phyloP scores from a whole-genome alignment of 2,329 filamentous ascomycete species.

The Apiospora malaysiana region DNA sequence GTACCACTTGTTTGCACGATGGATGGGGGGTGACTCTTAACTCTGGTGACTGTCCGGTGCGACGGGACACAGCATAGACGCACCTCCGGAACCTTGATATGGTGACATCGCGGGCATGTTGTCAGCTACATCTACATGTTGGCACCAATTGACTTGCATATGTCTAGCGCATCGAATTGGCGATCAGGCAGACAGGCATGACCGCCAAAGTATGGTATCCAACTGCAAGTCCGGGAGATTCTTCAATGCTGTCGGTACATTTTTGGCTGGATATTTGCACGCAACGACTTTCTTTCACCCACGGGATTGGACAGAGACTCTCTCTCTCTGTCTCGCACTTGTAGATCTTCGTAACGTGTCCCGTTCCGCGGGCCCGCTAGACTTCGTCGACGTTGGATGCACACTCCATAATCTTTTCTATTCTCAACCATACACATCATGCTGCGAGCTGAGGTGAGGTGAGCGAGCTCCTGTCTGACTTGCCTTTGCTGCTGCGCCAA shows the following conservation, averaged over 20 bases:
- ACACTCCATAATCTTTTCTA: too few relatives aligned
- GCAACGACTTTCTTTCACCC: background rate
- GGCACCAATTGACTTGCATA: constrained; percentile 5
- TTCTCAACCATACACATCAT: background rate
- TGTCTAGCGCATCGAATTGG: background rate
- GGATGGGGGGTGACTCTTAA: background rate
- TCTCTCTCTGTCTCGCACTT: too few relatives aligned
- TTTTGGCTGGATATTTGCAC: background rate
- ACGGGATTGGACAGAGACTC: background rate
- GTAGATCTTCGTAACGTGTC: constrained; percentile 5
- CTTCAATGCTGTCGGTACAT: too few relatives aligned
- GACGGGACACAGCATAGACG: constrained; percentile 3
- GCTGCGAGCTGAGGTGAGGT: constrained; percentile 7
- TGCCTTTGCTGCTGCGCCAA: background rate
- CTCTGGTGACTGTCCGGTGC: constrained; percentile 3
- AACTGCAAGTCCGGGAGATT: background rate
- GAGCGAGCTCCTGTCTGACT: background rate
- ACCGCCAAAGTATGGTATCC: background rate
- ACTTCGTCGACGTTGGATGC: background rate
- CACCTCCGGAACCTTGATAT: background rate
- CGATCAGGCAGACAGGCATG: constrained; percentile 7
- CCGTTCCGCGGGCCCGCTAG: background rate
- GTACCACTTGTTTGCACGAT: background rate
- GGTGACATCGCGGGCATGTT: background rate
- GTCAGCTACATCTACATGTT: background rate